A percentile compares a stretch with the other conserved stretches of the same genome.
Evolutionary conservation across 2,329 filamentous ascomycete species (phyloP).

Genomic region (Fusarium nodosum): DNA sequence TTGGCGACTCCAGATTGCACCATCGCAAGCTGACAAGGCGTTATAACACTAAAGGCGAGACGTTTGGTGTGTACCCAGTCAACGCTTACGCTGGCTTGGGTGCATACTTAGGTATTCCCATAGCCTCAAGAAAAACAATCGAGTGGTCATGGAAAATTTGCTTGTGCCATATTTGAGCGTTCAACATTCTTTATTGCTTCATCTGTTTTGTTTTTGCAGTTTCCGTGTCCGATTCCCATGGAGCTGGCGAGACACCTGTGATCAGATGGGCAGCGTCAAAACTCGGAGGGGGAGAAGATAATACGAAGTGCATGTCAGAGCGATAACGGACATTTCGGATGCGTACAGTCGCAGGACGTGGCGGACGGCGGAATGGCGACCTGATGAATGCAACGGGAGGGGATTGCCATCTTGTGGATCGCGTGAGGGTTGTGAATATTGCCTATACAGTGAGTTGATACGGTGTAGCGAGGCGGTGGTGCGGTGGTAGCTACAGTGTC

Average conservation of each 20-base stretch:
- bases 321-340: slow-evolving; percentile 28
- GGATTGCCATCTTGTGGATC: slow-evolving; percentile 48
- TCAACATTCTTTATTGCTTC: background rate
- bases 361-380: slow-evolving; percentile 43
- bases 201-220: slow-evolving; percentile 11
- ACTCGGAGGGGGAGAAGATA: slow-evolving; percentile 23
- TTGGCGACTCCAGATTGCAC: slow-evolving; percentile 50
- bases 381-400: slow-evolving; percentile 46
- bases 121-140: slow-evolving; percentile 12
- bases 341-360: slow-evolving; percentile 39
- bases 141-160: slow-evolving; percentile 1
- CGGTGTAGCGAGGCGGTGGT: slow-evolving; percentile 4
- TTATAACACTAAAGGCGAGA: slow-evolving; percentile 43
- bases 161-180: background rate
- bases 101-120: slow-evolving; percentile 3
- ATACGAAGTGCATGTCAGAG: slow-evolving; percentile 31
- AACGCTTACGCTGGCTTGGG: slow-evolving; percentile 20
- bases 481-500: slow-evolving; percentile 29
- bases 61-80: slow-evolving; percentile 38
- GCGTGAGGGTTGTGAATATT: slow-evolving; percentile 45
- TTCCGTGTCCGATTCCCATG: background rate
- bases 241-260: background rate
- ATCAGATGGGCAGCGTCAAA: slow-evolving; percentile 15
- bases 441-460: slow-evolving; percentile 48
- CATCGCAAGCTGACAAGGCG: slow-evolving; percentile 50